Base-by-base conservation (phyloP, 2,329 filamentous ascomycete species). In the Hymenoscyphus salicellus region DNA sequence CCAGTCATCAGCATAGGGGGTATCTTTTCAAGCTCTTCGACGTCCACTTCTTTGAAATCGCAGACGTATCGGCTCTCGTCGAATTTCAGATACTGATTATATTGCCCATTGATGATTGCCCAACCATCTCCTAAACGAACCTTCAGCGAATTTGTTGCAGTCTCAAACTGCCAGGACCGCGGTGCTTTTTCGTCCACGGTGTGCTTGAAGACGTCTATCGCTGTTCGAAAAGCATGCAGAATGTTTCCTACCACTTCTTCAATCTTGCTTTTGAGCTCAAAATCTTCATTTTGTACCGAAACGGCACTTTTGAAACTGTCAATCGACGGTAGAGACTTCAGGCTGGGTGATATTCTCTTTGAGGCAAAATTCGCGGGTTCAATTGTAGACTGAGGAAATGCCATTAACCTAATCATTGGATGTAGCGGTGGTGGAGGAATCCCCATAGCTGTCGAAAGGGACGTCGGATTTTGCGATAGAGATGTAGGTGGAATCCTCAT, bases 261-360 rank as follows among this genome's bases (percentile, higher is more conserved):
- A 23, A 65, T 57, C n/a, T 62, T 43, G 11, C 56, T 63, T 36
- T 65, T 57, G 0, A 65, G 30, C 32, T 64, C 58, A 38, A 3
- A 16, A 4, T 33, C 46, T 16, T 32, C 26, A 3, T 64, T 58
- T 62, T 64, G 68, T 5, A 64, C 46, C 11, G 66, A 68, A 8
- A 57, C 52, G 1, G 66, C 64, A 38, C 64, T 68, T 38, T 65
- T 66, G 55, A 69, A 66, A 30, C 64, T 69, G n/a, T 69, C 64
- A 16, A 55, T 28, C 3, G 66, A 68, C 0, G 59, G 62, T 2
- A 60, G 61, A 5, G 68, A 68, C 33, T 62, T 68, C 6, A 65
- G 14, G 26, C 64, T 32, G 16, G 52, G 52, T 28, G 23, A 16
- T 28, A 23, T 4, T 55, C 14, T 55, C 11, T 32, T 55, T 26